These are phyloP conservation scores for Suillus decipiens DNA, from an alignment of 768 basidiomycete genomes.

Conservation along the genomic window DNA sequence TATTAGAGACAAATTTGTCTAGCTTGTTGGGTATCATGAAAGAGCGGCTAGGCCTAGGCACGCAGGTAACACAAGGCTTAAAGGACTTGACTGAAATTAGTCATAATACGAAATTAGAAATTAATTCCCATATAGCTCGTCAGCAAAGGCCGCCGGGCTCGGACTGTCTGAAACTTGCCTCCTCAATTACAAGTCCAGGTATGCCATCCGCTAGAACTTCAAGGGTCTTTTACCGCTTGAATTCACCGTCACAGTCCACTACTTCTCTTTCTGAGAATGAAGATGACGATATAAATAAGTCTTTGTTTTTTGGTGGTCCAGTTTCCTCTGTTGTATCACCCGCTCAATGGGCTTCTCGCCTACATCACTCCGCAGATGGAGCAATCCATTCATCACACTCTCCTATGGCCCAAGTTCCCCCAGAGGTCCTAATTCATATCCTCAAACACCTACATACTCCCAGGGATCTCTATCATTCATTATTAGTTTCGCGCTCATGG, in stretches of 20 bases:
- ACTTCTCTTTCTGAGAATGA: slow-evolving; percentile 81
- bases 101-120: slow-evolving; percentile 4
- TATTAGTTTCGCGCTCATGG: slow-evolving; percentile 89
- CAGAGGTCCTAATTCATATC: slow-evolving; percentile 92
- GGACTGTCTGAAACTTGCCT: slow-evolving; percentile 1
- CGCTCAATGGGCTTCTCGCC: slow-evolving; percentile 59
- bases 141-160: slow-evolving; percentile 10
- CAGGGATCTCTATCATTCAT: slow-evolving; percentile 69
- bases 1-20: slow-evolving; percentile 14
- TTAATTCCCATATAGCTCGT: slow-evolving; percentile 10
- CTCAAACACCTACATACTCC: slow-evolving; percentile 79
- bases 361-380: slow-evolving; percentile 36
- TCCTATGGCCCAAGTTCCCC: slow-evolving; percentile 72
- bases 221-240: slow-evolving; percentile 38
- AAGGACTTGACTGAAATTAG: not conserved
- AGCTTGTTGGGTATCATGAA: slow-evolving; percentile 20
- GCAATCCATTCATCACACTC: slow-evolving; percentile 40
- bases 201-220: slow-evolving; percentile 30
- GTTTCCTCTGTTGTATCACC: slow-evolving; percentile 51
- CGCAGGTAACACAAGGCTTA: slow-evolving; percentile 1
- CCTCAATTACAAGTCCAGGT: slow-evolving; percentile 4
- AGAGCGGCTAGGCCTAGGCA: slow-evolving; percentile 10
- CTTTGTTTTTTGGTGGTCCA: slow-evolving; percentile 38
- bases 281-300: slow-evolving; percentile 61
- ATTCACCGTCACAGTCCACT: slow-evolving; percentile 64